Conservation (phyloP, 805 yeast species). For the Lachancea fermentati region DNA sequence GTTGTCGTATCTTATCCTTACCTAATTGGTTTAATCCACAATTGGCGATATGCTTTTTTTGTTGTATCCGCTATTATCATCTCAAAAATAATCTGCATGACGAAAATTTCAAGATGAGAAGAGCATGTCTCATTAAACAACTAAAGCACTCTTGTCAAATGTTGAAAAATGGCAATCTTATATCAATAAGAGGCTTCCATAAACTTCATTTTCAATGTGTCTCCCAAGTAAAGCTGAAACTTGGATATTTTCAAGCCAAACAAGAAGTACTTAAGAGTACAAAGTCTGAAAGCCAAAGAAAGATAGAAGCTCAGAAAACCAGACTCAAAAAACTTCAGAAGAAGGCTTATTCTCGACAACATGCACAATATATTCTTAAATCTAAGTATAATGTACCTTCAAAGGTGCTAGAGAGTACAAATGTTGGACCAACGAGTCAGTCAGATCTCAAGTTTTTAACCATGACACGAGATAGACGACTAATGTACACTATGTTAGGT, state of each 20-base stretch:
- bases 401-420: slow-evolving; percentile 17
- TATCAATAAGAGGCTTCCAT: background rate
- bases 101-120: background rate
- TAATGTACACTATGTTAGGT: slow-evolving; percentile 53
- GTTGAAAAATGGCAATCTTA: background rate
- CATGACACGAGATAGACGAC: slow-evolving; percentile 37
- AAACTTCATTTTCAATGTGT: background rate
- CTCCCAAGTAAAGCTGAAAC: slow-evolving; percentile 7
- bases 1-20: background rate
- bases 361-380: slow-evolving; percentile 23
- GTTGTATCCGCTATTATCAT: too few species aligned
- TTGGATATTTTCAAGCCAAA: slow-evolving; percentile 5
- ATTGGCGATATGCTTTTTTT: too few species aligned
- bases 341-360: slow-evolving; percentile 24
- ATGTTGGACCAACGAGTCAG: slow-evolving; percentile 35
- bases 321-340: slow-evolving; percentile 20
- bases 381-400: slow-evolving; percentile 16
- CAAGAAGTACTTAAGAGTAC: slow-evolving; percentile 14
- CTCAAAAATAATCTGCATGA: too few species aligned
- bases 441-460: slow-evolving; percentile 31
- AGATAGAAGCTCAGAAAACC: slow-evolving; percentile 14
- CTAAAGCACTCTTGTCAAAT: background rate
- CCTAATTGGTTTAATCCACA: too few species aligned
- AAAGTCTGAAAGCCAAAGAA: slow-evolving; percentile 15
- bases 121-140: too few species aligned